phyloP scores from a whole-genome alignment of 2,329 filamentous ascomycete species.

The Amesomyces nigricolor region DNA sequence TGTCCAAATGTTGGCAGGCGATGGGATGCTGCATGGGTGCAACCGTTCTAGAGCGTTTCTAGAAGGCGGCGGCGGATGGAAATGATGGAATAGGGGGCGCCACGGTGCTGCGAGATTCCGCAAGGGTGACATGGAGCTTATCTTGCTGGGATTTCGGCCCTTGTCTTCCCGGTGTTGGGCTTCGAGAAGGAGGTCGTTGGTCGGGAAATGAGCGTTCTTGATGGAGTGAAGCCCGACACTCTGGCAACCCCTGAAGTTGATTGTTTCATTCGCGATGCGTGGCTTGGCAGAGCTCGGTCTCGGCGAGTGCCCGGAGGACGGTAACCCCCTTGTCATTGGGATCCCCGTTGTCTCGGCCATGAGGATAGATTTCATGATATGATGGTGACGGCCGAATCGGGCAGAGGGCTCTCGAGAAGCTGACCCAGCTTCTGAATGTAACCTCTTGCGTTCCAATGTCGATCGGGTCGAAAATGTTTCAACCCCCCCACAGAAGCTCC shows the following conservation, averaged over 20 bases:
- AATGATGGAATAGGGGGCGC: neutral
- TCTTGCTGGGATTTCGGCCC: neutral
- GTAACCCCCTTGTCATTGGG: too few relatives aligned
- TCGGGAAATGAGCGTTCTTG: constrained; percentile 4
- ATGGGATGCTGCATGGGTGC: neutral
- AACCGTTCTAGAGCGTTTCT: constrained; percentile 8
- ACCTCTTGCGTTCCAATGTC: neutral
- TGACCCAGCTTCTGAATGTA: neutral
- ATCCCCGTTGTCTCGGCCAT: too few relatives aligned
- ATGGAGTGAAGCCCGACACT: neutral
- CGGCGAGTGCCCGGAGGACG: too few relatives aligned
- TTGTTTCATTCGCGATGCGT: neutral
- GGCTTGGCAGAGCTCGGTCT: neutral
- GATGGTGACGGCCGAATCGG: neutral
- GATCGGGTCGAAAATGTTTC: too few relatives aligned
- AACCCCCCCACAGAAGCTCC: constrained; percentile 13
- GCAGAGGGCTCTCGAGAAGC: neutral
- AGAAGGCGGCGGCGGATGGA: neutral
- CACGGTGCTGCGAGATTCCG: neutral
- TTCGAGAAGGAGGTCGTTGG: neutral
- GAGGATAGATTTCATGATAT: neutral
- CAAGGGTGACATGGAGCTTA: neutral
- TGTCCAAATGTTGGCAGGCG: neutral
- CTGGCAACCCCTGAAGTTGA: neutral
- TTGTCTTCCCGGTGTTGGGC: neutral